Evolutionary conservation across 768 basidiomycete genomes (phyloP).

Genomic region (Infundibulicybe gibba): DNA sequence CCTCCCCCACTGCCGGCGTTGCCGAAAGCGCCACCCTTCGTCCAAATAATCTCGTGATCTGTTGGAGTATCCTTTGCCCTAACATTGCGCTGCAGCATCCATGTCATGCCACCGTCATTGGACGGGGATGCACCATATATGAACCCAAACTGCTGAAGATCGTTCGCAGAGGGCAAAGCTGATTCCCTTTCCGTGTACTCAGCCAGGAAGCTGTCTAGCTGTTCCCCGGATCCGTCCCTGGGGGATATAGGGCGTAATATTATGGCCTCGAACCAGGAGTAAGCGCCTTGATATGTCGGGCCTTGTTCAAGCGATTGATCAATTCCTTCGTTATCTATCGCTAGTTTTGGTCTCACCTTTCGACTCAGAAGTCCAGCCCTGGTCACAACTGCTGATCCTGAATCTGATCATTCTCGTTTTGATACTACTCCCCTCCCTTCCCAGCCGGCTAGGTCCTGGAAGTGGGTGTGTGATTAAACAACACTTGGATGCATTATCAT

Average conservation of each 20-base stretch:
- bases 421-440: too few species aligned
- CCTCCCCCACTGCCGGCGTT: slow-evolving; percentile 11
- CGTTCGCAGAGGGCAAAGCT: neutral
- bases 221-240: neutral
- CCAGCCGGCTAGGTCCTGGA: too few species aligned
- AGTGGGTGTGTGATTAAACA: too few species aligned
- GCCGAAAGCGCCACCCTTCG: neutral
- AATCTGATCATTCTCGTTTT: slow-evolving; percentile 2
- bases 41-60: slow-evolving; percentile 21
- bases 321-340: neutral
- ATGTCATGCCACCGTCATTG: slow-evolving; percentile 5
- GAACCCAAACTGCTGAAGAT: neutral
- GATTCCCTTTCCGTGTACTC: neutral
- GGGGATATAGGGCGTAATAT: slow-evolving; percentile 17
- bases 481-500: too few species aligned
- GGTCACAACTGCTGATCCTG: slow-evolving; percentile 19
- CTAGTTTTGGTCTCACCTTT: slow-evolving; percentile 11
- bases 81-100: slow-evolving; percentile 24
- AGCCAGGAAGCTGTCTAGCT: neutral
- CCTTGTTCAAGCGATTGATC: slow-evolving; percentile 15
- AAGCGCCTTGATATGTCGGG: slow-evolving; percentile 23
- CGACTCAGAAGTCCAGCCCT: slow-evolving; percentile 26
- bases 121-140: too few species aligned
- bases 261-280: slow-evolving; percentile 28
- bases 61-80: slow-evolving; percentile 13